Evolutionary conservation across 1,284 basidiomycete genomes (phyloP).

Genomic region (Agaricales sp.): DNA sequence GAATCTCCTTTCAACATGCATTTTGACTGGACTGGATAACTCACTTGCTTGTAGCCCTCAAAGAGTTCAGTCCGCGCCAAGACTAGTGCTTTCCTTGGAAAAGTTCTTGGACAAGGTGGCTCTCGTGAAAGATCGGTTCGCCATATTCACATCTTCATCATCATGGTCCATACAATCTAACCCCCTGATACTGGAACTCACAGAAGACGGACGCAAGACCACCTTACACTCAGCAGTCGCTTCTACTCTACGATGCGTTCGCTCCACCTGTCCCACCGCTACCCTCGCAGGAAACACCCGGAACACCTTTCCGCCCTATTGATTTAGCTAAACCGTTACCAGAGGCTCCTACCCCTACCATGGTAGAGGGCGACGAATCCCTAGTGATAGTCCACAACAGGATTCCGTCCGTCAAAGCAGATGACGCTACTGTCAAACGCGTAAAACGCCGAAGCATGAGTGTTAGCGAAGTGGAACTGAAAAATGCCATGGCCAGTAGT

Average conservation of each 20-base stretch:
- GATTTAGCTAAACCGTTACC: conserved; percentile 20
- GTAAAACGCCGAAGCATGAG: conserved; percentile 66
- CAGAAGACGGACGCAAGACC: conserved; percentile 35
- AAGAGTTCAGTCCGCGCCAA: conserved; percentile 55
- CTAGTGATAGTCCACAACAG: conserved; percentile 43
- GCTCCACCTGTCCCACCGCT: conserved; percentile 66
- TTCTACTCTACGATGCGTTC: conserved; percentile 36
- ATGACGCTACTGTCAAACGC: conserved; percentile 19
- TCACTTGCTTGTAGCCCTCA: too few species aligned
- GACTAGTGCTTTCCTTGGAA: conserved; percentile 68
- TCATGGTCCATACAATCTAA: conserved; percentile 6
- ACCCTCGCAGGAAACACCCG: neutral
- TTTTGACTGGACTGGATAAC: too few species aligned
- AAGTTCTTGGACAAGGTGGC: conserved; percentile 56
- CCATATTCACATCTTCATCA: conserved; percentile 7
- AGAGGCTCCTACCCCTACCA: conserved; percentile 20
- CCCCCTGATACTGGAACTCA: conserved; percentile 10
- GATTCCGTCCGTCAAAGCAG: conserved; percentile 18
- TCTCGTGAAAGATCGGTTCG: conserved; percentile 59
- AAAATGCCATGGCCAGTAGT: conserved; percentile 29
- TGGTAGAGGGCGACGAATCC: conserved; percentile 37
- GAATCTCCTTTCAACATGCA: too few species aligned
- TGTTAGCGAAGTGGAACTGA: conserved; percentile 55
- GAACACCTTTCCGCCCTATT: neutral
- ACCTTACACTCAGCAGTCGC: conserved; percentile 16